phyloP scores from a whole-genome alignment of 2,329 filamentous ascomycete genomes.

The Apiospora aurea region DNA sequence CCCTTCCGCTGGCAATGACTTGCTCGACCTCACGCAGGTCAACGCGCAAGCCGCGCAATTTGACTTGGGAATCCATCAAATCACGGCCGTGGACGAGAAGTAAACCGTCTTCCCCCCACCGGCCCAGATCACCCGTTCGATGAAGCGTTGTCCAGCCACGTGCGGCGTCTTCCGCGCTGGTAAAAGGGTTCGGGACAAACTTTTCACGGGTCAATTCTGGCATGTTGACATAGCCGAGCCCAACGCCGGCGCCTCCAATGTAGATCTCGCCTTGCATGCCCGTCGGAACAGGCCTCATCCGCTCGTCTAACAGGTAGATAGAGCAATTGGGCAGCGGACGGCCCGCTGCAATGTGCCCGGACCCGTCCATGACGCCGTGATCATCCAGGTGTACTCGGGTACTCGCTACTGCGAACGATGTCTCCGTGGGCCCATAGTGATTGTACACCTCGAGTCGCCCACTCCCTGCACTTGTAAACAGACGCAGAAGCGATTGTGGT shows the following conservation, averaged over 20 bases:
- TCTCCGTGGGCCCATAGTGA: no score
- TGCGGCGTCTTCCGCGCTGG: not conserved
- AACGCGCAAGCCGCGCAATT: conserved; percentile 40
- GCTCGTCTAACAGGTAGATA: not conserved
- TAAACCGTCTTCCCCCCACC: not conserved
- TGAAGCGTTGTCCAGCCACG: not conserved
- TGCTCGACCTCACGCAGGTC: conserved; percentile 44
- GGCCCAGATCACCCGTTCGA: not conserved
- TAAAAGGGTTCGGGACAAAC: not conserved
- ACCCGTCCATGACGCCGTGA: no score
- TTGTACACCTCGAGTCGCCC: no score
- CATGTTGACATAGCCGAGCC: not conserved
- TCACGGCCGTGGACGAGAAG: conserved; percentile 33
- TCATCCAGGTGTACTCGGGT: no score
- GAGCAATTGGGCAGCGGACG: conserved; percentile 33
- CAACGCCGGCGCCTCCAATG: conserved; percentile 12
- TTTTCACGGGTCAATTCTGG: not conserved
- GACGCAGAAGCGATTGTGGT: no score
- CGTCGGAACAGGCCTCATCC: conserved; percentile 37
- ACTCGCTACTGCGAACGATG: no score
- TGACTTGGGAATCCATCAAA: conserved; percentile 46
- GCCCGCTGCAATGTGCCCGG: conserved; percentile 19
- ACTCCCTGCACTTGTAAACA: no score
- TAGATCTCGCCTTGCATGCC: conserved; percentile 13
- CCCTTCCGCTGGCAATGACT: no score